Evolutionary conservation across 345 rosid genomes (phyloP).

Genomic region (Schrenkiella parvula): DNA sequence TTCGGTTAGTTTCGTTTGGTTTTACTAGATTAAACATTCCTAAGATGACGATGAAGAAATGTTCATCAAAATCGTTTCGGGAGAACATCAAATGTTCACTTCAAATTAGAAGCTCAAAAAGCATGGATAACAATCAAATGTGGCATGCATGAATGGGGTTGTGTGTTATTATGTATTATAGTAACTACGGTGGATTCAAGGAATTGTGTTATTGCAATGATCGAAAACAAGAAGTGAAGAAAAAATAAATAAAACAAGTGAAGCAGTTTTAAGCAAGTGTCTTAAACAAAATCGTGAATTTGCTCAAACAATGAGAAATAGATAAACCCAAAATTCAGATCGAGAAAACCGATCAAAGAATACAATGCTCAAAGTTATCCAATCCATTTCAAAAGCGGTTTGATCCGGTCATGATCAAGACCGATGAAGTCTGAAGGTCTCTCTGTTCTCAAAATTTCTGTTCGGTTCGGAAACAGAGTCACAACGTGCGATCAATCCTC

Average conservation of each 20-base stretch:
- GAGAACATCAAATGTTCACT: too few relatives aligned
- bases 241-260: not conserved
- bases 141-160: too few relatives aligned
- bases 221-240: too few relatives aligned
- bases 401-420: not conserved
- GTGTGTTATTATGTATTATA: too few relatives aligned
- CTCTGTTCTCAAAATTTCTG: not conserved
- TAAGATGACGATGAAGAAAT: too few relatives aligned
- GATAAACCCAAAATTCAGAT: not conserved
- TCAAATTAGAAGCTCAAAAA: too few relatives aligned
- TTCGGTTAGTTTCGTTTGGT: too few relatives aligned
- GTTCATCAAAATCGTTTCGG: too few relatives aligned
- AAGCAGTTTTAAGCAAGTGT: not conserved
- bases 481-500: slow-evolving; percentile 46
- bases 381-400: not conserved
- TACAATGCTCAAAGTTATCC: not conserved
- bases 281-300: slow-evolving; percentile 11
- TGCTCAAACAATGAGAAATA: slow-evolving; percentile 12
- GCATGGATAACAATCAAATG: too few relatives aligned
- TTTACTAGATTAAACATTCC: too few relatives aligned
- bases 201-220: too few relatives aligned
- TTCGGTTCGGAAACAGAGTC: not conserved
- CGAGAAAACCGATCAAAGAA: not conserved
- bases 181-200: too few relatives aligned
- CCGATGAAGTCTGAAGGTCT: not conserved